Evolutionary conservation across 2,329 filamentous ascomycete species (phyloP), one percentile per base, ranked within the genome.

Genomic region (Colletotrichum agaves): DNA sequence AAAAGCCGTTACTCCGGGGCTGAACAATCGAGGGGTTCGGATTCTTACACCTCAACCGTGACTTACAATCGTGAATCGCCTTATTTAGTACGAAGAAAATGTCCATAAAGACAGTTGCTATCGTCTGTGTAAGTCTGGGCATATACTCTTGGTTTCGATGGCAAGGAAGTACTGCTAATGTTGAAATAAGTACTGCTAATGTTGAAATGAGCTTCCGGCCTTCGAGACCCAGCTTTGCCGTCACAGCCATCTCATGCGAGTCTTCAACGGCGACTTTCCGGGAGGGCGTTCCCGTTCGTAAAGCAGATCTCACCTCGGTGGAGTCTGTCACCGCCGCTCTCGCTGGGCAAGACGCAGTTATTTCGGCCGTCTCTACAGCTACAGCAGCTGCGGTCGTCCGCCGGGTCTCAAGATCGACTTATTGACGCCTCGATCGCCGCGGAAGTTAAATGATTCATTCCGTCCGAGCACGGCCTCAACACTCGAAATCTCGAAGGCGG

Each of bases 401-500:
- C 53, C 35, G 84, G 87, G 69, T 75, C 77, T 17, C 86, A 88
- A 70, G 76, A 78, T 41, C 79, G 78, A 37, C 74, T 88, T 63
- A 82, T 87, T 49, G 83, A 88, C 60, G 86, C 85, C 2, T 81
- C 84, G 19, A 78, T 85, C 21, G 78, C 78, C 4, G 86, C 85
- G 5, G 84, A 85, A 13, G 85, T 88, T 5, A 80, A 84, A 71
- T 80, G 84, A 19, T 86, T 87, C 75, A 77, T 88, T 27, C 85
- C 85, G 5, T 82, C 82, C 8, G 86, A 88, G 67, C 88, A 82
- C 50, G 70, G 71, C 21, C 78, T 75, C n/a, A 76, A 76, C 75
- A 57, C 73, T 1, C 73, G 73, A 2, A 65, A 72, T 15, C 71
- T 74, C 46, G 31, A 43, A 3, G 62, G 62, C 37, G 73, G 74